Conservation (phyloP, 805 yeast genomes). For the Cyberlindnera xylosilytica region DNA sequence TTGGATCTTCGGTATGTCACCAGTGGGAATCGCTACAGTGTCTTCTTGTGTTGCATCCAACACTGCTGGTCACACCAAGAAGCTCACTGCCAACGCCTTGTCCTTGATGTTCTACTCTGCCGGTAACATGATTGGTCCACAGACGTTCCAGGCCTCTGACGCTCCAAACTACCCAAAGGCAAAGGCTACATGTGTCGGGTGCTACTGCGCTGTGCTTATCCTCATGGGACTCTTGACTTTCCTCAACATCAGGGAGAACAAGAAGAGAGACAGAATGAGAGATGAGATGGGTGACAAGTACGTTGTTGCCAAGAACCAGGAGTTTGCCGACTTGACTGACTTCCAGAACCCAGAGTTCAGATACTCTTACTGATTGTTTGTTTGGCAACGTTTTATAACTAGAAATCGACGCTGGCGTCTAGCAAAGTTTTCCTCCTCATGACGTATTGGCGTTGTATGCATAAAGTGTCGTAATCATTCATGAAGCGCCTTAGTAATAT, state of each 20-base stretch:
- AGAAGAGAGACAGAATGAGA: conserved; percentile 31
- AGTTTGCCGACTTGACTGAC: conserved; percentile 51
- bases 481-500: too few species aligned
- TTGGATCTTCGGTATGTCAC: conserved; percentile 28
- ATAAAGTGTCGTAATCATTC: too few species aligned
- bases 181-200: conserved; percentile 31
- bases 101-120: conserved; percentile 14
- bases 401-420: too few species aligned
- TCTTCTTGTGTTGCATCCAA: conserved; percentile 25
- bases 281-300: conserved; percentile 21
- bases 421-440: too few species aligned
- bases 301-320: conserved; percentile 21
- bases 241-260: conserved; percentile 36
- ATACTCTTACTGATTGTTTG: conserved; percentile 32
- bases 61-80: conserved; percentile 15
- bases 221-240: conserved; percentile 28
- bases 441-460: too few species aligned
- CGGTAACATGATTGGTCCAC: conserved; percentile 58
- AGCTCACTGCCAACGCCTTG: conserved; percentile 11
- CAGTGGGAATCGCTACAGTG: conserved; percentile 19
- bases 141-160: conserved; percentile 53
- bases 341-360: conserved; percentile 52
- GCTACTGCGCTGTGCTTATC: conserved; percentile 33
- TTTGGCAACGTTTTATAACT: neutral
- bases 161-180: conserved; percentile 60